phyloP scores from a whole-genome alignment of 495 filamentous ascomycete species.

The Penicillium argentinense region DNA sequence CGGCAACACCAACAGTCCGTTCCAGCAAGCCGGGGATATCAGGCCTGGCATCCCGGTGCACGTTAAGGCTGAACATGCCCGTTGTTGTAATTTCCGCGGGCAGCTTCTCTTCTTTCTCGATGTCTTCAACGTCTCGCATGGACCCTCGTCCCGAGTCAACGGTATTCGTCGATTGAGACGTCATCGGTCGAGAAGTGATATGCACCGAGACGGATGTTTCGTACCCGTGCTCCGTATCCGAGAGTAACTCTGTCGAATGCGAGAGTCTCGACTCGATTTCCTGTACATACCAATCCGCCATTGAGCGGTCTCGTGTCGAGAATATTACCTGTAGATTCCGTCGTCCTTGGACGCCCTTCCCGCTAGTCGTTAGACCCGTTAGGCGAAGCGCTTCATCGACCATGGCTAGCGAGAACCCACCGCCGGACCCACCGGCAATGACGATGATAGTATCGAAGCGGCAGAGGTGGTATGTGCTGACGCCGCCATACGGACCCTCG shows the following conservation, averaged over 20 bases:
- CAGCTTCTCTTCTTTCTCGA: slow-evolving; percentile 1
- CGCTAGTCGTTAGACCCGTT: slow-evolving; percentile 1
- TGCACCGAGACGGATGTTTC: slow-evolving; percentile 36
- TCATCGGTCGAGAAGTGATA: slow-evolving; percentile 17
- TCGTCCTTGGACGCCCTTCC: slow-evolving; percentile 4
- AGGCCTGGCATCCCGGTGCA: slow-evolving; percentile 32
- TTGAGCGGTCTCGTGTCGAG: slow-evolving; percentile 24
- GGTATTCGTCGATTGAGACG: slow-evolving; percentile 7
- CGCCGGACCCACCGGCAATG: slow-evolving; percentile 56
- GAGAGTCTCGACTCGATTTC: slow-evolving; percentile 30
- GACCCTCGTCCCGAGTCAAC: slow-evolving; percentile 9
- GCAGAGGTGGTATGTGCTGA: slow-evolving; percentile 22
- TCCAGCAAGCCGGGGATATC: slow-evolving; percentile 34
- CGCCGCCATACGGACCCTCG: slow-evolving; percentile 53
- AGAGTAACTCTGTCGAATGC: slow-evolving; percentile 12
- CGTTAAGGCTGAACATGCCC: slow-evolving; percentile 19
- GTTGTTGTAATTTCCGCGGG: slow-evolving; percentile 17
- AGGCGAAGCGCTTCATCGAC: slow-evolving; percentile 28
- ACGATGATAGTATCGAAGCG: slow-evolving; percentile 42
- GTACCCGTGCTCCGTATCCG: slow-evolving; percentile 20
- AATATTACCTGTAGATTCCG: slow-evolving; percentile 29
- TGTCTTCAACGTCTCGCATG: slow-evolving; percentile 3
- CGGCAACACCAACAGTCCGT: slow-evolving; percentile 27
- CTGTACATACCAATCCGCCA: slow-evolving; percentile 28
- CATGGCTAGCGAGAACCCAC: slow-evolving; percentile 47